phyloP scores from a whole-genome alignment of 1,284 basidiomycete genomes.

The Rhizoctonia solani region DNA sequence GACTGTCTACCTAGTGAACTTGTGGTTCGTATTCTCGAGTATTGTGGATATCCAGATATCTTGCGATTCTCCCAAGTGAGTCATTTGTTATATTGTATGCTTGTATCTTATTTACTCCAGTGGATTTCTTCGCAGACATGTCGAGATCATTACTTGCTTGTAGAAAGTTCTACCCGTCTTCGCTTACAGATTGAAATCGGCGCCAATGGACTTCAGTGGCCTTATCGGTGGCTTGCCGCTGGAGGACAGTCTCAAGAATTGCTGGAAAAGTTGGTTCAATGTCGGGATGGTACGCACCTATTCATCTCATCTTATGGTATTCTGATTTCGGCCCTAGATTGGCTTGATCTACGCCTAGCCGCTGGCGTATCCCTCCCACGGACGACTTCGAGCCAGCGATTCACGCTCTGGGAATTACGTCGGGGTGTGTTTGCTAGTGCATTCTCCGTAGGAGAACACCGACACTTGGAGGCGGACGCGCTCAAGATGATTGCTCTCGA shows the following conservation, averaged over 20 bases:
- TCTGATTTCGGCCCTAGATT: background rate
- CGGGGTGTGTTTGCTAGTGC: background rate
- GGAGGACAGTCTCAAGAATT: background rate
- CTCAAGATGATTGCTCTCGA: conserved; percentile 7
- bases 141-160: background rate
- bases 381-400: background rate
- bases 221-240: background rate
- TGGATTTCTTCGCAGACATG: background rate
- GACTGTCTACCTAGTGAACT: conserved; percentile 1
- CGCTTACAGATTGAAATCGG: background rate
- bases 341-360: background rate
- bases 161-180: background rate
- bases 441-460: background rate
- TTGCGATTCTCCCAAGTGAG: background rate
- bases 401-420: background rate
- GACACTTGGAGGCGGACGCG: background rate
- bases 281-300: background rate
- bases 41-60: background rate
- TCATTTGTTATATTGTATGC: background rate
- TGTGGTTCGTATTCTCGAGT: background rate
- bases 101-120: background rate
- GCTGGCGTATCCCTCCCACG: background rate
- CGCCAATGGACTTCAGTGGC: background rate
- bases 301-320: background rate
- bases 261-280: background rate